Evolutionary conservation across 2,329 filamentous ascomycete genomes (phyloP).

Genomic region (Epichloe aotearoae): DNA sequence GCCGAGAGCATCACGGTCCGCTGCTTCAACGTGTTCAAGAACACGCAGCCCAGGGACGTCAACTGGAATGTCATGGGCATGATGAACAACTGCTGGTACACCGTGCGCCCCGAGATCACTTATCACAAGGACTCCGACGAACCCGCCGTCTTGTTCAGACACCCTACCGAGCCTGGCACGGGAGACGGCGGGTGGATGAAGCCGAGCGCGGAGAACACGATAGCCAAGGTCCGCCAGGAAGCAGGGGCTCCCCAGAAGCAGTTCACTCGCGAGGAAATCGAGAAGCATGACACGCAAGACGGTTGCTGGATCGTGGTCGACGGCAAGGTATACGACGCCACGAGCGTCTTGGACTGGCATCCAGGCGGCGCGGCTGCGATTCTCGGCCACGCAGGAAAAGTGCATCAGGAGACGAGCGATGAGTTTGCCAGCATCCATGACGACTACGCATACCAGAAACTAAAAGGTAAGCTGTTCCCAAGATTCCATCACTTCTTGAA

Average conservation of each 20-base stretch:
- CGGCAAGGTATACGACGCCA: slow-evolving; percentile 36
- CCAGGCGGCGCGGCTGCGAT: slow-evolving; percentile 35
- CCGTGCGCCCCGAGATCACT: slow-evolving; percentile 26
- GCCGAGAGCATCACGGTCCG: slow-evolving; percentile 30
- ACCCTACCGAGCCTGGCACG: slow-evolving; percentile 30
- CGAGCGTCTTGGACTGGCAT: slow-evolving; percentile 33
- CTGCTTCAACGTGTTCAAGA: slow-evolving; percentile 36
- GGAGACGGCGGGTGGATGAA: slow-evolving; percentile 38
- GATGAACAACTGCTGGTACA: slow-evolving; percentile 42
- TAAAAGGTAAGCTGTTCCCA: slow-evolving; percentile 21
- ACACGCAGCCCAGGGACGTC: slow-evolving; percentile 32
- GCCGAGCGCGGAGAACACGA: slow-evolving; percentile 28
- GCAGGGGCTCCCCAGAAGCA: slow-evolving; percentile 34
- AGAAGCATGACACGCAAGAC: slow-evolving; percentile 32
- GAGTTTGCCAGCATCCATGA: slow-evolving; percentile 39
- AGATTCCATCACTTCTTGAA: neutral
- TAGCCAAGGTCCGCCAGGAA: slow-evolving; percentile 30
- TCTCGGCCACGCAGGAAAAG: slow-evolving; percentile 33
- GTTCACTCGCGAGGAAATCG: slow-evolving; percentile 39
- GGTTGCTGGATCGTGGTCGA: slow-evolving; percentile 43
- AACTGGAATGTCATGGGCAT: slow-evolving; percentile 38
- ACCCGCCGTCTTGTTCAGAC: slow-evolving; percentile 27
- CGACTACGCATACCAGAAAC: slow-evolving; percentile 34
- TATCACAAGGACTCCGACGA: slow-evolving; percentile 17
- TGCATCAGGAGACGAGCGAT: slow-evolving; percentile 33